These are phyloP conservation scores for Penicillium angulare DNA, from an alignment of 495 filamentous ascomycete genomes.

Conservation along the genomic window DNA sequence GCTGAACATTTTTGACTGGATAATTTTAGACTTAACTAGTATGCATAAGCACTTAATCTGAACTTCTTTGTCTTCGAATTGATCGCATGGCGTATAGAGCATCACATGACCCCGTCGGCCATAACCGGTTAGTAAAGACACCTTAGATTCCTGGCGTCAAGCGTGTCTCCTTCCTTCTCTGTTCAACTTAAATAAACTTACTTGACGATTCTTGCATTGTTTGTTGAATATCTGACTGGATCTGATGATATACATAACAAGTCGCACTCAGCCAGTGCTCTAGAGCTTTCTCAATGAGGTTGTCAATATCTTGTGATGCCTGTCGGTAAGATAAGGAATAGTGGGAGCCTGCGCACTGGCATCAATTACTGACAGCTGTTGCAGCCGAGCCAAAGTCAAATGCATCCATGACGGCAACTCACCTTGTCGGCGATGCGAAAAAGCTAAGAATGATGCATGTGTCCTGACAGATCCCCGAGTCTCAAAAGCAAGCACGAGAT, in stretches of 20 bases:
- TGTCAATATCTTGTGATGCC: slow-evolving; percentile 43
- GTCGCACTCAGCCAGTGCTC: neutral
- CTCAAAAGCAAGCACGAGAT: slow-evolving; percentile 5
- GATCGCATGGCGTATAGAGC: neutral
- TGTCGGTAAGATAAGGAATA: slow-evolving; percentile 32
- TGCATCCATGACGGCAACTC: slow-evolving; percentile 40
- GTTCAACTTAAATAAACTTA: neutral
- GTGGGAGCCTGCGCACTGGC: no score
- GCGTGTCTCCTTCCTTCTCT: neutral
- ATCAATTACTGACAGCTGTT: neutral
- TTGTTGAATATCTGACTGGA: neutral
- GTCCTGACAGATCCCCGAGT: slow-evolving; percentile 33
- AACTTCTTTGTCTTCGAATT: no score
- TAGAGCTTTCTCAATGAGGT: slow-evolving; percentile 25
- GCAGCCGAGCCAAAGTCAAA: slow-evolving; percentile 43
- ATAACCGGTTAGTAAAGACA: slow-evolving; percentile 1
- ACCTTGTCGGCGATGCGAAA: slow-evolving; percentile 39
- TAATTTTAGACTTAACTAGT: no score
- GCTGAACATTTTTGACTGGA: no score
- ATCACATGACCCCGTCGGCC: slow-evolving; percentile 9
- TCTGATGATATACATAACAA: neutral
- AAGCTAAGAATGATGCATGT: slow-evolving; percentile 24
- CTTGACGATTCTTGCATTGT: neutral
- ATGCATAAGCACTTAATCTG: no score
- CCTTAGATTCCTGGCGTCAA: slow-evolving; percentile 9